Conservation (phyloP, 768 basidiomycete species). For the Rhodotorula diobovata region DNA sequence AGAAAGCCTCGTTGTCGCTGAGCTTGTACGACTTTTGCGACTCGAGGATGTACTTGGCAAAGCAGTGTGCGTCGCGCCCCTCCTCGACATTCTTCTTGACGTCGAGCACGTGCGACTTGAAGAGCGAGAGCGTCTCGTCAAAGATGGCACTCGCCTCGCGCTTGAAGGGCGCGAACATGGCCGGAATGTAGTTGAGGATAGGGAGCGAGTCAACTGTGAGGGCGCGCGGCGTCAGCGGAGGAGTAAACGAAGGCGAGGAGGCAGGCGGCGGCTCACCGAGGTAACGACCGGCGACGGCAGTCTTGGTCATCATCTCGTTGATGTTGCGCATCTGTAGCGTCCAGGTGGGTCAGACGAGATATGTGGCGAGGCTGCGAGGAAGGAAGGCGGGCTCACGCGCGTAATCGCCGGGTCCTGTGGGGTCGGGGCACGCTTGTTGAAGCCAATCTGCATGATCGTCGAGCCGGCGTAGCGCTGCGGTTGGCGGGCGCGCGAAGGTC, state of each 20-base stretch:
- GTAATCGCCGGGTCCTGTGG: constrained; percentile 39
- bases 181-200: constrained; percentile 38
- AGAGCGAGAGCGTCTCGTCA: constrained; percentile 35
- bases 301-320: constrained; percentile 41
- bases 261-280: not conserved
- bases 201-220: constrained; percentile 38
- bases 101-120: constrained; percentile 34
- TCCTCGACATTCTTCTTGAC: constrained; percentile 13
- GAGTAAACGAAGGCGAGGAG: not conserved
- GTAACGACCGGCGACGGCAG: constrained; percentile 41
- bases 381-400: not conserved
- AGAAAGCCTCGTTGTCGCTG: constrained; percentile 38
- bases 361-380: not conserved
- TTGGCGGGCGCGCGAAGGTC: not conserved
- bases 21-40: constrained; percentile 35
- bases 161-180: constrained; percentile 40
- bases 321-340: constrained; percentile 14
- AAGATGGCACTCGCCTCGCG: constrained; percentile 34
- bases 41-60: constrained; percentile 31
- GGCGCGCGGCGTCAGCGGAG: not conserved
- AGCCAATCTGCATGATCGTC: constrained; percentile 34
- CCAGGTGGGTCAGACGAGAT: not conserved
- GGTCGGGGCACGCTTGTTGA: constrained; percentile 38
- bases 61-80: constrained; percentile 35
- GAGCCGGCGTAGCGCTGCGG: constrained; percentile 6